Conservation (phyloP, 2,329 filamentous ascomycete genomes). For the Calonectria hawksworthii region DNA sequence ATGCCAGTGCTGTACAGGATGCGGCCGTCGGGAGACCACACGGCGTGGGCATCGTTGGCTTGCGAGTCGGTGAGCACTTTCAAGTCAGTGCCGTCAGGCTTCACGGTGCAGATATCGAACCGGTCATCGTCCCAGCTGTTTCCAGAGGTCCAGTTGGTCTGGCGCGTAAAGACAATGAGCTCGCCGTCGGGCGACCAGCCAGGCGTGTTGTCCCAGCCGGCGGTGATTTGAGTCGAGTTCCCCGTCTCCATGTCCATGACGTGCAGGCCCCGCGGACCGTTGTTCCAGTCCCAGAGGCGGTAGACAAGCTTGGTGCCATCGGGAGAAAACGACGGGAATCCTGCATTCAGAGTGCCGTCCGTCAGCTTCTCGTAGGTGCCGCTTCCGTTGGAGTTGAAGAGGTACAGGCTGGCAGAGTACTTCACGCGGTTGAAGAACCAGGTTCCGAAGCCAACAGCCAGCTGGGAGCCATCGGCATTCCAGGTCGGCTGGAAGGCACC, state of each 20-base stretch:
- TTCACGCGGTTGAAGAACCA: constrained; percentile 19
- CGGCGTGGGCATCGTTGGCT: constrained; percentile 19
- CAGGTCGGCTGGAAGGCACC: constrained; percentile 20
- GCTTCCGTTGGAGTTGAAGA: constrained; percentile 6
- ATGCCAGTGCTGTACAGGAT: constrained; percentile 24
- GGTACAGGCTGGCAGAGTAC: constrained; percentile 9
- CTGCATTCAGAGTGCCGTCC: constrained; percentile 10
- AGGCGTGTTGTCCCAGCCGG: constrained; percentile 18
- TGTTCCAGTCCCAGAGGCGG: constrained; percentile 24
- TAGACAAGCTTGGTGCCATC: constrained; percentile 20
- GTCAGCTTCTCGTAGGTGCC: constrained; percentile 1
- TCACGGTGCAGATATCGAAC: constrained; percentile 20
- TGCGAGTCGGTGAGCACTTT: constrained; percentile 17
- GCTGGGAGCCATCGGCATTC: constrained; percentile 10
- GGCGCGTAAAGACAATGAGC: constrained; percentile 23
- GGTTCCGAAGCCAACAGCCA: constrained; percentile 18
- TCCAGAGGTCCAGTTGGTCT: constrained; percentile 23
- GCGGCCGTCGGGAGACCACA: constrained; percentile 16
- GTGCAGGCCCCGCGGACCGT: constrained; percentile 15
- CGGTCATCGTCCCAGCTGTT: constrained; percentile 19
- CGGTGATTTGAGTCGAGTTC: neutral
- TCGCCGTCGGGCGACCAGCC: constrained; percentile 23
- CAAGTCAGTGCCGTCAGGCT: constrained; percentile 9
- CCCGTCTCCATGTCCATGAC: constrained; percentile 15
- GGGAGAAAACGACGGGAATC: constrained; percentile 19